Conservation (phyloP, 208 protist species). For the Leishmania guyanensis region DNA sequence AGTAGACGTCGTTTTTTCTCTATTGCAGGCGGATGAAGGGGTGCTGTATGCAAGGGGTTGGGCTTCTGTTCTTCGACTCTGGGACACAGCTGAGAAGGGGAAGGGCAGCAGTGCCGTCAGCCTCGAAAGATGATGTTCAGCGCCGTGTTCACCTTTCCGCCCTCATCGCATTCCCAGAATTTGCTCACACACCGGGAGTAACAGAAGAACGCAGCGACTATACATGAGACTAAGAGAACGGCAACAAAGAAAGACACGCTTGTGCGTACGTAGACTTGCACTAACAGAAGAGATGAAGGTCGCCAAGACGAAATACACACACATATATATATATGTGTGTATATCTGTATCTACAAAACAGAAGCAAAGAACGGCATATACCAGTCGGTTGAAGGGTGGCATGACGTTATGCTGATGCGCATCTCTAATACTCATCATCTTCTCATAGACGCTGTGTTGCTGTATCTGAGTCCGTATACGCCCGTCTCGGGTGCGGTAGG, state of each 20-base stretch:
- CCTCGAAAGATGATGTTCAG: background rate
- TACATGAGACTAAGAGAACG: background rate
- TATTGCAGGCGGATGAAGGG: background rate
- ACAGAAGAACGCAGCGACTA: background rate
- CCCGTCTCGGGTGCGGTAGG: background rate
- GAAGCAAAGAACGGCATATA: background rate
- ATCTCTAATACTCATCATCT: background rate
- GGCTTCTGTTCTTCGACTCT: background rate
- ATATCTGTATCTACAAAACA: background rate
- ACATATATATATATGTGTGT: background rate
- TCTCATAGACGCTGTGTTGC: background rate
- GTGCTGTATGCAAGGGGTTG: background rate
- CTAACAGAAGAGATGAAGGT: background rate
- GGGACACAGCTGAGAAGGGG: background rate
- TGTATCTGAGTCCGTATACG: background rate
- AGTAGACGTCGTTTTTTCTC: background rate
- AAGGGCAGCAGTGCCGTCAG: background rate
- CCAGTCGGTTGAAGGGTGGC: background rate
- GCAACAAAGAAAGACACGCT: background rate
- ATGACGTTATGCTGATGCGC: background rate
- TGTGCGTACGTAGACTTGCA: background rate
- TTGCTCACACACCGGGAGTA: background rate
- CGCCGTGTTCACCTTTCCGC: background rate
- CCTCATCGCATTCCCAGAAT: background rate
- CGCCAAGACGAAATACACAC: background rate